Conservation (phyloP, 2,329 filamentous ascomycete genomes). For the Pezicula carpinea region DNA sequence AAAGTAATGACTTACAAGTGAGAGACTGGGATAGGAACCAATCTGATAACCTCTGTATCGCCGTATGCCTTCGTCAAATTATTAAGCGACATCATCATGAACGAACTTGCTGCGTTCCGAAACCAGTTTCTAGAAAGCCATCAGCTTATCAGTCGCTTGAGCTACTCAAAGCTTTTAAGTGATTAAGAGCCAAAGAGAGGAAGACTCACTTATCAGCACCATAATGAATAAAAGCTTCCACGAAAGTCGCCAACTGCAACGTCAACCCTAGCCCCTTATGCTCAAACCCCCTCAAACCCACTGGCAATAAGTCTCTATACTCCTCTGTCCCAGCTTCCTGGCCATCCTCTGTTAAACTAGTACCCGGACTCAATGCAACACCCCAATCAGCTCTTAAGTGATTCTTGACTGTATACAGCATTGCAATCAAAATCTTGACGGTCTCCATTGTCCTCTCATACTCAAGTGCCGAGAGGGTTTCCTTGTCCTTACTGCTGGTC, state of each 20-base stretch:
- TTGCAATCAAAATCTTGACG: slow-evolving; percentile 53
- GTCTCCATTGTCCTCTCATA: slow-evolving; percentile 49
- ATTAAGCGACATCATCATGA: slow-evolving; percentile 55
- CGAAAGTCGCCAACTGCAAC: slow-evolving; percentile 53
- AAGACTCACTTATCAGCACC: slow-evolving; percentile 37
- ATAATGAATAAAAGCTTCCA: slow-evolving; percentile 56
- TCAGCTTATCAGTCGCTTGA: slow-evolving; percentile 1
- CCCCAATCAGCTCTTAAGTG: slow-evolving; percentile 60
- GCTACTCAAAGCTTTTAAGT: background rate
- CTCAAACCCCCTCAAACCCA: slow-evolving; percentile 47
- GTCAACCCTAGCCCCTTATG: slow-evolving; percentile 54
- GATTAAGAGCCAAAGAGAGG: too few relatives aligned
- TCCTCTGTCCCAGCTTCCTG: slow-evolving; percentile 35
- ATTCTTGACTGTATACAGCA: slow-evolving; percentile 60
- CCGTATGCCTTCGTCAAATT: slow-evolving; percentile 53
- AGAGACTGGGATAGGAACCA: slow-evolving; percentile 60
- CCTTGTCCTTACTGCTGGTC: background rate
- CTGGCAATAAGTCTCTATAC: slow-evolving; percentile 45
- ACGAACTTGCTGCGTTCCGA: slow-evolving; percentile 51
- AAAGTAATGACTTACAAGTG: slow-evolving; percentile 40
- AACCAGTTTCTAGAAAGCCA: slow-evolving; percentile 46
- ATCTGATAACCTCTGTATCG: slow-evolving; percentile 59
- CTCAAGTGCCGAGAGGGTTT: slow-evolving; percentile 14
- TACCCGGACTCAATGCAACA: slow-evolving; percentile 30
- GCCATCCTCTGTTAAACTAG: slow-evolving; percentile 26